Base-by-base conservation (phyloP, 345 rosid species). In the Diplotaxis tenuifolia region DNA sequence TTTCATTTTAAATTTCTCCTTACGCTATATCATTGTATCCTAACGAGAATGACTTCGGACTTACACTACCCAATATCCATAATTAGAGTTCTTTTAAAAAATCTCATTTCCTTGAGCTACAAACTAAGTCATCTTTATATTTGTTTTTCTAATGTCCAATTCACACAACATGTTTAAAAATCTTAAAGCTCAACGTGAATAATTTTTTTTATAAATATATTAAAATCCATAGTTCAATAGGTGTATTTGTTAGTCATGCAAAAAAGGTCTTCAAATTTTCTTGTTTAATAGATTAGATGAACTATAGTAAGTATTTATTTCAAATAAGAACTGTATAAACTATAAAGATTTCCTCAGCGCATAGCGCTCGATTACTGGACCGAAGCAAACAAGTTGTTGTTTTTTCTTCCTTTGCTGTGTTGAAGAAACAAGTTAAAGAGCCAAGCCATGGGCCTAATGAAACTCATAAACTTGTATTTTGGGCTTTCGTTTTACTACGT, bases 21-120 rank as follows among this genome's bases (percentile, higher is more conserved):
- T 76, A 70, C 71, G 75, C 56, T 29, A 75, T 58, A 70, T 71
- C 75, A 76, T 76, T 66, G 57, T 47, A 57, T 58, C 27, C 12
- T 19, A 64, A 64, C 68, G 47, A 77, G 58, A 59, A 73, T 73
- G 70, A 70, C 75, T 52, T 70, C 65, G 32, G 20, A 32, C 67
- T 57, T 58, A 76, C 80, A 76, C 80, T 57, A 56, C 54, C 80
- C 70, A 69, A 42, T 62, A 55, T 69, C 23, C 65, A 55, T 62
- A 63, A 70, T 63, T 19, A 62, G 70, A 40, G 11, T 54, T 56
- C 58, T 54, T n/a, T n/a, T 34, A 2, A n/a, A 7, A 40, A 68
- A 21, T 9, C 57, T 3, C 15, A 69, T 29, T 70, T 55, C 18
- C 67, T 76, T 76, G 71, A 70, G 61, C 55, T 70, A 64, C 71